Conservation (phyloP, 2,329 filamentous ascomycete genomes). For the Sporothrix pseudoabietina region DNA sequence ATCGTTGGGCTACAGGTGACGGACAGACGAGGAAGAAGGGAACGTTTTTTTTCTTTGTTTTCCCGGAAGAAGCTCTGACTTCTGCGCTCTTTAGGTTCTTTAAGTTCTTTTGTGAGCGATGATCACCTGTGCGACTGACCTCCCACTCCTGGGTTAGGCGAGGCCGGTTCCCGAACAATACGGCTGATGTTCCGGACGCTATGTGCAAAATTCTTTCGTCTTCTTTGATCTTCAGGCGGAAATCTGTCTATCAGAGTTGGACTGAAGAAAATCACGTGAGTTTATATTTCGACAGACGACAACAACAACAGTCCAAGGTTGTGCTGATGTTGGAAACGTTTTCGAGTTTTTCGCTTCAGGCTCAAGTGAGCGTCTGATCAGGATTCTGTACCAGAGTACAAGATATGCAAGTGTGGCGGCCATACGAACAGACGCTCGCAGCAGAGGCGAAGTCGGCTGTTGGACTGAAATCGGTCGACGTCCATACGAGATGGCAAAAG, state of each 20-base stretch:
- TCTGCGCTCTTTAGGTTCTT: not conserved
- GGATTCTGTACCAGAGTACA: not conserved
- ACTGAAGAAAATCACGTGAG: not conserved
- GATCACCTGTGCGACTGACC: not conserved
- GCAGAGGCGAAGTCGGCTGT: not conserved
- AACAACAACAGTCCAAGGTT: not conserved
- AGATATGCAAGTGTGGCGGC: not conserved
- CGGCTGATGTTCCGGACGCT: not conserved
- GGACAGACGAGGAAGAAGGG: not conserved
- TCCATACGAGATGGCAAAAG: not conserved
- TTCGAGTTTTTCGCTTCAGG: not conserved
- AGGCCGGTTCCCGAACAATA: not conserved
- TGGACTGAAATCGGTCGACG: not conserved
- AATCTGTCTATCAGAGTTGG: not conserved
- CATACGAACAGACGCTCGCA: not conserved
- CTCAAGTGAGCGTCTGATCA: not conserved
- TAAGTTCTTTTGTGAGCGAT: not conserved
- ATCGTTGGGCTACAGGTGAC: not conserved
- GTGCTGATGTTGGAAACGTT: too few relatives aligned
- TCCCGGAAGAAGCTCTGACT: not conserved
- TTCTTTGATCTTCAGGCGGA: not conserved
- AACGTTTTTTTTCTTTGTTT: constrained; percentile 6
- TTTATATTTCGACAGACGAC: not conserved
- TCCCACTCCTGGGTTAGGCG: not conserved
- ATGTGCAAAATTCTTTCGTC: not conserved